Base-by-base conservation (phyloP, 108 stramenopile species). In the Pseudonitzschia multistriata region DNA sequence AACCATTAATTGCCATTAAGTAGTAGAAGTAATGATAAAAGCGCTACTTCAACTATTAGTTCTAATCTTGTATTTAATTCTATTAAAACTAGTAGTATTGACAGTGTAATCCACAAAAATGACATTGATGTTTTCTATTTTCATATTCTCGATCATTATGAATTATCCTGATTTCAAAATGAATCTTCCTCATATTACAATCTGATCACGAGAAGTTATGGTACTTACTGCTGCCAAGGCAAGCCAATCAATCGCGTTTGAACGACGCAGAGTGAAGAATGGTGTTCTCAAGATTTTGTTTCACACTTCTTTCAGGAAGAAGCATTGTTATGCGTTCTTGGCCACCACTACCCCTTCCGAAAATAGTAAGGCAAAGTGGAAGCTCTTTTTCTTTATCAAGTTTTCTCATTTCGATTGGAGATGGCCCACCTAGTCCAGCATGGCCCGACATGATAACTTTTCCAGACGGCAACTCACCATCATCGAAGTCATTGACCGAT, bases 381-480 rank as follows among this genome's bases (percentile, higher is more conserved):
- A 73, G 27, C 29, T 72, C 85, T 53, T 87, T 86, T 3, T 81
- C 74, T 34, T 64, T 45, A 1, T 65, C 40, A 4, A 91, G 64
- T 37, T 83, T 83, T 57, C 85, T 68, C 66, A 87, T 64, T 50
- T 94, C 92, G 31, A 94, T 45, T 33, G 92, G 92, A 34, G 88
- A 88, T 34, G 89, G 81, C 25, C 83, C 85, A 40, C 85, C 83
- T 36, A 95, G 56, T 14, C 94, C 94, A 21, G 91, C 81, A 73
- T 95, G 94, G 19, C 94, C 94, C 0, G 85, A 78, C 48, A 92
- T 83, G 68, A 82, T 79, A 29, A 95, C 66, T 48, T 79, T 79
- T 39, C 90, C 91, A 17, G 77, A 31, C 10, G 86, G 82, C n/a
- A 72, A 29, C 42, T 89, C 89, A 15, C 94, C 94, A 24, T 79